Conservation (phyloP, 495 filamentous ascomycete species). For the Endocarpon pusillum region DNA sequence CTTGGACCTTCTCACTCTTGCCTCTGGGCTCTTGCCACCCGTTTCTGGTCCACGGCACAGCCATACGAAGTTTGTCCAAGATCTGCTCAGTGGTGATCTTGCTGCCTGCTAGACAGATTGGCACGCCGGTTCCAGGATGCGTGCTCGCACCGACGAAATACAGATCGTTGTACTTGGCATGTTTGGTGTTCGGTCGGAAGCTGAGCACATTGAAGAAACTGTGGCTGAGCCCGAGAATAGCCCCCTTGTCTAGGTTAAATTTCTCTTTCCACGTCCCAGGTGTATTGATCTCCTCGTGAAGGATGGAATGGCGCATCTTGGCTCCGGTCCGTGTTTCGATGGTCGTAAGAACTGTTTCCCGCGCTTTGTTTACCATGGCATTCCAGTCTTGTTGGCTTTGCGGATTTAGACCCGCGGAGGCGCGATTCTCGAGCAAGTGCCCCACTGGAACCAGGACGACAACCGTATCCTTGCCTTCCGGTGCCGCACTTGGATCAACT, state of each 20-base stretch:
- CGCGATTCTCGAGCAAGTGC: conserved; percentile 28
- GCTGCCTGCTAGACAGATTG: conserved; percentile 46
- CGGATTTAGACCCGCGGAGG: conserved; percentile 16
- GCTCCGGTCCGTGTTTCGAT: conserved; percentile 36
- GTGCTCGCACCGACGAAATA: conserved; percentile 57
- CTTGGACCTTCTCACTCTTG: conserved; percentile 1
- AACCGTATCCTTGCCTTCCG: conserved; percentile 38
- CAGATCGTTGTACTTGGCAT: conserved; percentile 25
- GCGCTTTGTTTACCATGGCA: conserved; percentile 30
- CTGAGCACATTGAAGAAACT: conserved; percentile 53
- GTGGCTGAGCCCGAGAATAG: conserved; percentile 50
- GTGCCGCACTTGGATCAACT: conserved; percentile 47
- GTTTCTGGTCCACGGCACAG: conserved; percentile 9
- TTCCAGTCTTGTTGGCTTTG: conserved; percentile 36
- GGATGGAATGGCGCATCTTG: conserved; percentile 25
- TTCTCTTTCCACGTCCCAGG: conserved; percentile 39
- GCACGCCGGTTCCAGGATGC: conserved; percentile 57
- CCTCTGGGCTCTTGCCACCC: neutral
- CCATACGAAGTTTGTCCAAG: conserved; percentile 15
- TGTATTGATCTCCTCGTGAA: conserved; percentile 43
- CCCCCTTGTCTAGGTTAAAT: conserved; percentile 56
- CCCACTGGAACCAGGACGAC: conserved; percentile 53
- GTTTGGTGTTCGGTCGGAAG: conserved; percentile 43
- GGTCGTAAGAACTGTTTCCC: conserved; percentile 34
- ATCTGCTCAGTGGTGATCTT: conserved; percentile 44